phyloP scores from a whole-genome alignment of 352 stramenopile genomes.

The Aphanomyces euteiches region DNA sequence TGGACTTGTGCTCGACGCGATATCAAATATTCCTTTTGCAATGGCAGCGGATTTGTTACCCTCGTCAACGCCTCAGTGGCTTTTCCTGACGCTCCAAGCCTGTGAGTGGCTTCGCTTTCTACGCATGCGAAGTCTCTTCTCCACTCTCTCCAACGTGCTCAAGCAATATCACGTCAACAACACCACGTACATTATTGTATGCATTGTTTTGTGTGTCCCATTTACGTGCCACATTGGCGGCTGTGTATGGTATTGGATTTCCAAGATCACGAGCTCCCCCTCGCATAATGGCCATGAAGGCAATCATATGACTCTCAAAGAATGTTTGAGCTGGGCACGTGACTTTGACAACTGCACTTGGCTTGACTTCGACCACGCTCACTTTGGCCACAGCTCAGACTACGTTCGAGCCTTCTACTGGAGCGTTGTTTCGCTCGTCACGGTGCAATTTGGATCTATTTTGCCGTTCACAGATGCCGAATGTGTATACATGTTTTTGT shows the following conservation, averaged over 20 bases:
- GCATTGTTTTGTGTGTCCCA: conserved; percentile 10
- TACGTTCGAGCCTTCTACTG: conserved; percentile 73
- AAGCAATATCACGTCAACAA: conserved; percentile 25
- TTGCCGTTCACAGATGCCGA: conserved; percentile 66
- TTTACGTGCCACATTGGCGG: conserved; percentile 20
- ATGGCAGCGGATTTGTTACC: conserved; percentile 50
- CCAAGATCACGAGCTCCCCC: not conserved
- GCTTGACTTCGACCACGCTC: conserved; percentile 60
- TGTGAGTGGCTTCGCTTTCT: conserved; percentile 22
- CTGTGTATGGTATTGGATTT: conserved; percentile 18
- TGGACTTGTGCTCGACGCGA: conserved; percentile 50
- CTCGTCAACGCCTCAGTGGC: not conserved
- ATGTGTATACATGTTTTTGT: conserved; percentile 59
- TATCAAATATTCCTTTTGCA: conserved; percentile 53
- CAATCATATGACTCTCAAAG: conserved; percentile 37
- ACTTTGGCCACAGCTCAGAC: conserved; percentile 43
- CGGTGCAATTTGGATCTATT: conserved; percentile 69
- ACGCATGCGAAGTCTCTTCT: conserved; percentile 8
- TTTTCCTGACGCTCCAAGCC: not conserved
- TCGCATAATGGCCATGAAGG: too few relatives aligned
- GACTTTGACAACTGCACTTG: conserved; percentile 57
- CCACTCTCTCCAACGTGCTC: not conserved
- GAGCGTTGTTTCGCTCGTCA: conserved; percentile 68
- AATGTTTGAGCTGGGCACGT: conserved; percentile 37
- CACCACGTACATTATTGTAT: conserved; percentile 15